Percentiles rank a stretch among this genome's conserved stretches.
Conservation (phyloP, 2,329 filamentous ascomycete genomes). For the Sclerotinia nivalis region DNA sequence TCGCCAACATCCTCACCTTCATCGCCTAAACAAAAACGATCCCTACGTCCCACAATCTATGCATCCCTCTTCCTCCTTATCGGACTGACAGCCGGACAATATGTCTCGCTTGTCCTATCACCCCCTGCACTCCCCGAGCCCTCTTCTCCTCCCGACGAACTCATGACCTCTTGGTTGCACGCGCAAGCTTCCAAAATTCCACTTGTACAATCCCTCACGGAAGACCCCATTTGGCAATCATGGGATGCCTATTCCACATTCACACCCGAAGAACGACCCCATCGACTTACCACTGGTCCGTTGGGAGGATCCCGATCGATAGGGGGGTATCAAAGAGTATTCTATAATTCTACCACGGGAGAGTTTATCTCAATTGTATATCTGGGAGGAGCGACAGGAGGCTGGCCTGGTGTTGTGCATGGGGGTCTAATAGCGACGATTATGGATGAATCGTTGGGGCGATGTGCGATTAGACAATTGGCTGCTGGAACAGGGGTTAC, state of each 20-base stretch:
- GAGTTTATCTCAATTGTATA: conserved; percentile 64
- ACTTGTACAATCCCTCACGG: conserved; percentile 49
- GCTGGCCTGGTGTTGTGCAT: conserved; percentile 73
- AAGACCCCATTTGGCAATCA: conserved; percentile 46
- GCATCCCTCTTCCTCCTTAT: conserved; percentile 45
- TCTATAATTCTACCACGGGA: conserved; percentile 59
- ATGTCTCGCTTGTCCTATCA: conserved; percentile 45
- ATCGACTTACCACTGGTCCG: conserved; percentile 47
- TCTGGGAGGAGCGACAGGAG: conserved; percentile 63
- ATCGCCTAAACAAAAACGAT: conserved; percentile 32
- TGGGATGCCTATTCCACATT: conserved; percentile 48
- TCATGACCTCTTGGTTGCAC: conserved; percentile 46
- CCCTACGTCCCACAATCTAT: conserved; percentile 39
- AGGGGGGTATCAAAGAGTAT: conserved; percentile 59
- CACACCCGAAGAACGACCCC: conserved; percentile 25
- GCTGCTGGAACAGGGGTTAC: conserved; percentile 55
- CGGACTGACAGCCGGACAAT: conserved; percentile 46
- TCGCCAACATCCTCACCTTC: not conserved
- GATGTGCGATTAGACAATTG: conserved; percentile 56
- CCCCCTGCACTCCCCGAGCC: conserved; percentile 47
- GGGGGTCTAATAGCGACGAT: conserved; percentile 69
- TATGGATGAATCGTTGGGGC: conserved; percentile 68
- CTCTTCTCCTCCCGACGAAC: conserved; percentile 46
- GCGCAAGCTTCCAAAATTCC: conserved; percentile 49
- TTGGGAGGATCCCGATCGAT: conserved; percentile 48